These are phyloP conservation scores for Fusarium palustre DNA, from an alignment of 2,329 filamentous ascomycete genomes.

Conservation along the genomic window DNA sequence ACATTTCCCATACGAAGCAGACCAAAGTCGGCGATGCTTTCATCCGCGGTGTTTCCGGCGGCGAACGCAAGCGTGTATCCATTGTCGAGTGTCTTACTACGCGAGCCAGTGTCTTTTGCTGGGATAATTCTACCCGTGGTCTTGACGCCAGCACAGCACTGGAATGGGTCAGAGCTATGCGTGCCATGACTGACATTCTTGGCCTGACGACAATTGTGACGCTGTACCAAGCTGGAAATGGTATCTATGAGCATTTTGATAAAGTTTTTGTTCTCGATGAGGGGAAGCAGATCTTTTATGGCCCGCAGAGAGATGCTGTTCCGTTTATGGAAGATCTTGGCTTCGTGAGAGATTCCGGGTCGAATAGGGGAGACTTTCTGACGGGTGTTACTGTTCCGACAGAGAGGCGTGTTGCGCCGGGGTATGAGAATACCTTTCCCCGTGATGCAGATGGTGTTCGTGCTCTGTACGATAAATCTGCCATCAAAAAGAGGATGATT, in stretches of 20 bases:
- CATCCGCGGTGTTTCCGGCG: neutral
- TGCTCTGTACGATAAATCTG: neutral
- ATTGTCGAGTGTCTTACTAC: neutral
- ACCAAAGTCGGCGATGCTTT: neutral
- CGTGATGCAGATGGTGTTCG: neutral
- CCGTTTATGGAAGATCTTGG: neutral
- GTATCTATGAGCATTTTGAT: neutral
- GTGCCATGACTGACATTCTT: neutral
- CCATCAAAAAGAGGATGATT: neutral
- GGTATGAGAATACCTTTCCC: neutral
- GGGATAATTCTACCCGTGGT: neutral
- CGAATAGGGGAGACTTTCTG: neutral
- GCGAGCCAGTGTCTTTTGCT: neutral
- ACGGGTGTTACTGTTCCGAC: neutral
- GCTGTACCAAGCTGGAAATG: neutral
- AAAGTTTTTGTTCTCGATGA: neutral
- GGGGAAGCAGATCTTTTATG: neutral
- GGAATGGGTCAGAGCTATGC: neutral
- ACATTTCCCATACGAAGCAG: neutral
- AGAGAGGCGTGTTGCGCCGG: neutral
- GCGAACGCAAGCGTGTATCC: neutral
- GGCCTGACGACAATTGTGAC: neutral
- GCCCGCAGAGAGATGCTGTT: neutral
- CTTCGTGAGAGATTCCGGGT: neutral
- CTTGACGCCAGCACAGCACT: neutral